These are phyloP conservation scores for Ceratocystiopsis minuta DNA, from an alignment of 2,329 filamentous ascomycete genomes.

Conservation along the genomic window DNA sequence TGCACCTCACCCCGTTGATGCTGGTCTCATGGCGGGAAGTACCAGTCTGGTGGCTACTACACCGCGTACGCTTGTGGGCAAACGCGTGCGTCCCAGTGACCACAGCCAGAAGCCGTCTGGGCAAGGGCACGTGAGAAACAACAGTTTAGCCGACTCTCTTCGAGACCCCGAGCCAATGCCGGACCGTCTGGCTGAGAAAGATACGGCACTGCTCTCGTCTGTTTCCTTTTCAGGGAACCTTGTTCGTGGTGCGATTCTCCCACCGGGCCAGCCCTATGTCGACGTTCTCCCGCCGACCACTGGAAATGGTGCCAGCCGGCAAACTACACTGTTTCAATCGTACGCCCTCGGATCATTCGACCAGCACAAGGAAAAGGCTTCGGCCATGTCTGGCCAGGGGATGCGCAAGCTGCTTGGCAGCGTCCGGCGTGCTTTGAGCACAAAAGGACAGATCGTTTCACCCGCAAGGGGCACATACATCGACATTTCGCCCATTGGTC, in stretches of 20 bases:
- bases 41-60: conserved; percentile 37
- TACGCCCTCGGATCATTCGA: conserved; percentile 13
- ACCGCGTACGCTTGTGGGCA: conserved; percentile 38
- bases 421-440: conserved; percentile 66
- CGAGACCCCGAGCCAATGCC: conserved; percentile 41
- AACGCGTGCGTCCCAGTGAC: conserved; percentile 32
- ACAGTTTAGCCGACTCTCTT: conserved; percentile 71
- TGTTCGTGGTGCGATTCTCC: conserved; percentile 70
- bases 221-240: conserved; percentile 63
- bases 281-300: conserved; percentile 40
- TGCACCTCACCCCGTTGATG: conserved; percentile 37
- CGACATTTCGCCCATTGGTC: conserved; percentile 30
- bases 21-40: conserved; percentile 23
- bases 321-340: conserved; percentile 35
- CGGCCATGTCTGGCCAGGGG: conserved; percentile 50
- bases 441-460: conserved; percentile 25
- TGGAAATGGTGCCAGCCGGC: conserved; percentile 24
- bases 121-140: conserved; percentile 55
- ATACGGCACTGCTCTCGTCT: conserved; percentile 39
- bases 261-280: conserved; percentile 67
- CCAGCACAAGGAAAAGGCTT: conserved; percentile 26
- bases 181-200: conserved; percentile 32
- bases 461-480: conserved; percentile 29
- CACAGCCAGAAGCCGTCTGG: conserved; percentile 16
- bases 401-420: conserved; percentile 78